These are phyloP conservation scores for Eimeria praecox DNA, from an alignment of 169 alveolate genomes.

Conservation along the genomic window DNA sequence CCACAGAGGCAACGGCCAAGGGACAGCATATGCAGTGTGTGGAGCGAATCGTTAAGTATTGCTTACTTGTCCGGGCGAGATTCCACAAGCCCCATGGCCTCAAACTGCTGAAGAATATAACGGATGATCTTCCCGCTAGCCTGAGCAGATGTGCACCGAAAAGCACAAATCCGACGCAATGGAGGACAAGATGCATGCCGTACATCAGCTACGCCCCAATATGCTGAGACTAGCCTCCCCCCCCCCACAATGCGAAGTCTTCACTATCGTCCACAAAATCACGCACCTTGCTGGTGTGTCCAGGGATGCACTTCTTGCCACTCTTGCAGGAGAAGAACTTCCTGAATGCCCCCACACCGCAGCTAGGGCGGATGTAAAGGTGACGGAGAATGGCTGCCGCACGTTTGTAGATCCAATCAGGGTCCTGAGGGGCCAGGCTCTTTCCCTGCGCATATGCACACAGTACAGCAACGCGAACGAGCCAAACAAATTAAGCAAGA, in stretches of 20 bases:
- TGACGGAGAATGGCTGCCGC: conserved; percentile 98
- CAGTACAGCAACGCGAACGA: background rate
- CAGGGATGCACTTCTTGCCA: conserved; percentile 95
- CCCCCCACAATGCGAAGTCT: background rate
- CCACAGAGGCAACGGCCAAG: background rate
- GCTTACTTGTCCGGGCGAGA: conserved; percentile 89
- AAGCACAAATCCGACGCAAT: background rate
- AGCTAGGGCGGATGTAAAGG: conserved; percentile 96
- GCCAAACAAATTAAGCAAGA: background rate
- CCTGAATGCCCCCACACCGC: conserved; percentile 96
- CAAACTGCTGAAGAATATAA: conserved; percentile 96
- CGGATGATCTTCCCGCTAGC: conserved; percentile 98
- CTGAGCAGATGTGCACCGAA: conserved; percentile 29
- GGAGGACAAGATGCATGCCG: background rate
- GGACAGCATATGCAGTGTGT: background rate
- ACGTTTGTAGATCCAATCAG: conserved; percentile 98
- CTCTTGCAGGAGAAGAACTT: conserved; percentile 96
- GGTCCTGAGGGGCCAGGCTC: conserved; percentile 97
- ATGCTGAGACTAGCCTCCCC: background rate
- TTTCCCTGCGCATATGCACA: conserved; percentile 84
- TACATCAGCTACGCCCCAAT: background rate
- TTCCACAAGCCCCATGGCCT: conserved; percentile 95
- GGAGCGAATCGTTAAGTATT: background rate
- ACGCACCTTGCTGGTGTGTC: conserved; percentile 90
- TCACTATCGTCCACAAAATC: background rate